These are phyloP conservation scores for Linanthus parryae DNA, from an alignment of 148 eudicot species.

Conservation along the genomic window DNA sequence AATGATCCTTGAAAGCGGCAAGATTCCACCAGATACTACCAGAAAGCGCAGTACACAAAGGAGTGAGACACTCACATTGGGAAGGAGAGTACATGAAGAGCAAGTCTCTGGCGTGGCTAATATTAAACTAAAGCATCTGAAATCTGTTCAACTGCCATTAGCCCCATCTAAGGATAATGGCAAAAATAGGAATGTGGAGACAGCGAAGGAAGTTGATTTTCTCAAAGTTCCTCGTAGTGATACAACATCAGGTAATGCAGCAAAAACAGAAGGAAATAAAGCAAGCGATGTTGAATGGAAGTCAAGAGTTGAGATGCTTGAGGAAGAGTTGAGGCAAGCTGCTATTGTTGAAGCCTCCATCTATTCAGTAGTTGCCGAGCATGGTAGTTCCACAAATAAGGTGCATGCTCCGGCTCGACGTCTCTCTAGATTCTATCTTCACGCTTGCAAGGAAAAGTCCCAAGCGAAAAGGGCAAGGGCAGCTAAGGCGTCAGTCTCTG, in stretches of 20 bases:
- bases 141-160: slow-evolving; percentile 45
- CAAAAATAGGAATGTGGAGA: slow-evolving; percentile 19
- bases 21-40: slow-evolving; percentile 28
- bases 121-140: slow-evolving; percentile 58
- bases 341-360: slow-evolving; percentile 66
- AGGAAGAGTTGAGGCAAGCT: slow-evolving; percentile 78
- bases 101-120: slow-evolving; percentile 21
- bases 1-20: slow-evolving; percentile 17
- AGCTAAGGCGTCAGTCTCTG: slow-evolving; percentile 60
- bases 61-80: slow-evolving; percentile 51
- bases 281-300: slow-evolving; percentile 39
- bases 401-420: slow-evolving; percentile 84
- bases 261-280: slow-evolving; percentile 20
- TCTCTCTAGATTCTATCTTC: slow-evolving; percentile 61
- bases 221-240: too few relatives aligned
- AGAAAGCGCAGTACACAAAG: slow-evolving; percentile 37
- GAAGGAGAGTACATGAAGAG: slow-evolving; percentile 38
- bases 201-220: slow-evolving; percentile 22
- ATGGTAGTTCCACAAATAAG: slow-evolving; percentile 68
- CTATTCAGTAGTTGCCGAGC: slow-evolving; percentile 70
- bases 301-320: slow-evolving; percentile 58
- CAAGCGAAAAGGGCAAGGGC: slow-evolving; percentile 58
- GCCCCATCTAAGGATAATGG: slow-evolving; percentile 24
- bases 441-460: slow-evolving; percentile 42
- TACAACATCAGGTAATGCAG: slow-evolving; percentile 29